A percentile compares a stretch with the other conserved stretches of the same genome.
Conservation (phyloP, 1,284 basidiomycete species). For the Irpex sp. region DNA sequence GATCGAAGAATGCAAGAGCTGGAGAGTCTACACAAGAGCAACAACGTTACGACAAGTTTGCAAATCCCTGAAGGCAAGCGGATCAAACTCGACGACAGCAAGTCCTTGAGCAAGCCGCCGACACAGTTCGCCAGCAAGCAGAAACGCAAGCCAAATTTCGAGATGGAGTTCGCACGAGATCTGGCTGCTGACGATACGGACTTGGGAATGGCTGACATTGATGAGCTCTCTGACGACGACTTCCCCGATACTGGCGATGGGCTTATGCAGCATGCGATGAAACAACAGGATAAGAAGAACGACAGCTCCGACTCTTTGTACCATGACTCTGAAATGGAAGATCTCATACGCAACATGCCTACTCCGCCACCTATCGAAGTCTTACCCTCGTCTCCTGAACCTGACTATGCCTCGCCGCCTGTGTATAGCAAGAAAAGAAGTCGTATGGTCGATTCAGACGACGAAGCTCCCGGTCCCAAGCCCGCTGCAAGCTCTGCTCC, state of each 20-base stretch:
- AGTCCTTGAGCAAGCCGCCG: slow-evolving; percentile 5
- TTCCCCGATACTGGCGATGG: slow-evolving; percentile 42
- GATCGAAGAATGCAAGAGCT: slow-evolving; percentile 37
- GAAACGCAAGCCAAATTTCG: slow-evolving; percentile 39
- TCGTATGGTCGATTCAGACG: slow-evolving; percentile 1
- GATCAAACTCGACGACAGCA: slow-evolving; percentile 39
- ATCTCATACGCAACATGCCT: slow-evolving; percentile 27
- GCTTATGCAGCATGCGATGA: slow-evolving; percentile 17
- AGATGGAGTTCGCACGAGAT: slow-evolving; percentile 46
- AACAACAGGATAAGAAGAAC: slow-evolving; percentile 6
- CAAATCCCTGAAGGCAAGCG: slow-evolving; percentile 39
- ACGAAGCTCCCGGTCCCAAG: not conserved
- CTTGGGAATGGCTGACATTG: slow-evolving; percentile 7
- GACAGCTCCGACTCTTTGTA: slow-evolving; percentile 28
- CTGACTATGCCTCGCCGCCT: not conserved
- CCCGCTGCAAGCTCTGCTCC: not conserved
- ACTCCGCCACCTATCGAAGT: not conserved
- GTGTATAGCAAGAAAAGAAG: not conserved
- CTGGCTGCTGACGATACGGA: slow-evolving; percentile 31
- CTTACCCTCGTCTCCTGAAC: not conserved
- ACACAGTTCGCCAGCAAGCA: slow-evolving; percentile 20
- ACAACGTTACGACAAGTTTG: slow-evolving; percentile 38
- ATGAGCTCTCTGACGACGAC: slow-evolving; percentile 31
- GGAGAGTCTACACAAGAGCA: slow-evolving; percentile 42
- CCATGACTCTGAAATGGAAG: slow-evolving; percentile 36